A percentile compares a stretch with the other conserved stretches of the same genome.
Conservation (phyloP, 352 stramenopile genomes). For the Phytophthora quininea region DNA sequence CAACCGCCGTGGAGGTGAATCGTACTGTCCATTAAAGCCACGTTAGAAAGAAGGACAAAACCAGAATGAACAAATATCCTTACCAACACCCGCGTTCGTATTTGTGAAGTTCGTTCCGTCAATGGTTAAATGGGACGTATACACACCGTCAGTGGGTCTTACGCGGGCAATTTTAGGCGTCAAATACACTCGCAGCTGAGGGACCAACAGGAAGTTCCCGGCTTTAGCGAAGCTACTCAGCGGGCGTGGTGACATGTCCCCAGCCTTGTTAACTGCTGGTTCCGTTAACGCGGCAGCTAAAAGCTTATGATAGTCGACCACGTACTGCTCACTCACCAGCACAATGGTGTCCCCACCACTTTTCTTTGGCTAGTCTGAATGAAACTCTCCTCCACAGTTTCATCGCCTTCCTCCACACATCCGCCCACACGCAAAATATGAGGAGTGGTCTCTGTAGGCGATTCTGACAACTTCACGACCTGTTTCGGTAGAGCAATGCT, state of each 20-base stretch:
- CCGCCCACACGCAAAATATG: conserved; percentile 10
- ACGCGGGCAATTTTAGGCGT: conserved; percentile 50
- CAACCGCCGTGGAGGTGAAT: conserved; percentile 44
- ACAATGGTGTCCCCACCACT: conserved; percentile 8
- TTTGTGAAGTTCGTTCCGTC: conserved; percentile 60
- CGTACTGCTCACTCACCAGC: conserved; percentile 27
- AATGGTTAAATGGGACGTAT: conserved; percentile 65
- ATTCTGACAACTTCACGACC: conserved; percentile 23
- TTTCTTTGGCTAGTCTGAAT: conserved; percentile 9
- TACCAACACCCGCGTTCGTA: conserved; percentile 58
- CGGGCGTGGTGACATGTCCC: conserved; percentile 1
- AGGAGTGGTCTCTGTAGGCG: not conserved
- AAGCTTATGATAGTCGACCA: conserved; percentile 27
- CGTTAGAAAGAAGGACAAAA: not conserved
- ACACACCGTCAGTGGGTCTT: conserved; percentile 56
- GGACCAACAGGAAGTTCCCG: conserved; percentile 28
- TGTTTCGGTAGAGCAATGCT: conserved; percentile 55
- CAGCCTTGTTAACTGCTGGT: not conserved
- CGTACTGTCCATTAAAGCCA: conserved; percentile 34
- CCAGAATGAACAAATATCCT: conserved; percentile 9
- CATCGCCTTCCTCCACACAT: conserved; percentile 20
- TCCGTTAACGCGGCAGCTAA: conserved; percentile 5
- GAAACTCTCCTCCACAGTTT: conserved; percentile 2
- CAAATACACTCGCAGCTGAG: conserved; percentile 54
- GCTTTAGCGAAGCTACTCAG: not conserved